Percentiles rank a stretch among this genome's conserved stretches.
These are phyloP conservation scores for Xylaria castorea DNA, from an alignment of 495 filamentous ascomycete genomes.

Conservation along the genomic window DNA sequence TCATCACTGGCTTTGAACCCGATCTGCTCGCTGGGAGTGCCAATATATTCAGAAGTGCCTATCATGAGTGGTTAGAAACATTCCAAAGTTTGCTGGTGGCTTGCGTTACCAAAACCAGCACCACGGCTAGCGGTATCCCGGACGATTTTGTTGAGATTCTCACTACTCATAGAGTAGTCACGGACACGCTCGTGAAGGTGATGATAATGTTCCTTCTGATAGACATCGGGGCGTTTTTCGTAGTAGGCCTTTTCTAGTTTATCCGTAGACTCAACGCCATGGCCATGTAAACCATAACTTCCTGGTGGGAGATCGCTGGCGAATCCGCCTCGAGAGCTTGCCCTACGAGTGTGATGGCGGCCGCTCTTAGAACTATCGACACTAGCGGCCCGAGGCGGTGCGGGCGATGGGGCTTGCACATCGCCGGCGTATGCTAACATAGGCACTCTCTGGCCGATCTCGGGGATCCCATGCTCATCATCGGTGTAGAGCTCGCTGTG, in stretches of 20 bases:
- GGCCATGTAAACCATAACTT: constrained; percentile 87
- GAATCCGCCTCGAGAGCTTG: constrained; percentile 52
- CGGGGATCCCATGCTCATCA: constrained; percentile 85
- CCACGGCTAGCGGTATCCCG: constrained; percentile 70
- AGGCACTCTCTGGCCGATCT: constrained; percentile 87
- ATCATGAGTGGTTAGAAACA: constrained; percentile 46
- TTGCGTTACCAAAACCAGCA: constrained; percentile 67
- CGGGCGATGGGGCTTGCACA: constrained; percentile 93
- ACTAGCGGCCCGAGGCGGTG: constrained; percentile 62
- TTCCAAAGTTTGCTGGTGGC: constrained; percentile 42
- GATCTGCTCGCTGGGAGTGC: constrained; percentile 79
- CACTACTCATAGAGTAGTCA: constrained; percentile 88
- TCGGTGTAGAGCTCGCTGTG: constrained; percentile 56
- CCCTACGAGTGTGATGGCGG: constrained; percentile 69
- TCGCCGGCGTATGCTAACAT: constrained; percentile 95
- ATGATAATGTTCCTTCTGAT: constrained; percentile 67
- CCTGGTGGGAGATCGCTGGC: constrained; percentile 64
- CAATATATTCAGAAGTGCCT: constrained; percentile 57
- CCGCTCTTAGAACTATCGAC: constrained; percentile 63
- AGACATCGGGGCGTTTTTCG: constrained; percentile 83
- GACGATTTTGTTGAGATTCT: constrained; percentile 91
- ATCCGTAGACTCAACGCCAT: constrained; percentile 71
- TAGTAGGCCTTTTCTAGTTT: constrained; percentile 88
- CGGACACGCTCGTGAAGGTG: constrained; percentile 67
- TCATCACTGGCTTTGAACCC: constrained; percentile 83